phyloP scores from a whole-genome alignment of 106 monocot genomes.

The Gastrodia elata region DNA sequence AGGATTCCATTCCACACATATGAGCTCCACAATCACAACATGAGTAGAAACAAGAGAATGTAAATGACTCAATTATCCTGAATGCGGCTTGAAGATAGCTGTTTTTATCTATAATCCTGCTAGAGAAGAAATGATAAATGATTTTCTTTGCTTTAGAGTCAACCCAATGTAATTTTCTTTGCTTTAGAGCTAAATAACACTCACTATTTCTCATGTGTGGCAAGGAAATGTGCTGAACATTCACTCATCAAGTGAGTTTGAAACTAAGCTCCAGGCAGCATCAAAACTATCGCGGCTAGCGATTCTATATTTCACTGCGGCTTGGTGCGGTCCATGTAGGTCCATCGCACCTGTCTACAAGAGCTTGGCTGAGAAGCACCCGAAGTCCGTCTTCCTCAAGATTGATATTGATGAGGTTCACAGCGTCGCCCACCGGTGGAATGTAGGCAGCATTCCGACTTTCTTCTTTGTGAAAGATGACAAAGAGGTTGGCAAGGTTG shows the following conservation, averaged over 20 bases:
- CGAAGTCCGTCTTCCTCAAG: constrained; percentile 49
- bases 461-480: constrained; percentile 79
- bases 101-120: no score
- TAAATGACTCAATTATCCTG: no score
- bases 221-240: constrained; percentile 53
- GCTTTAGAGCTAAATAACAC: no score
- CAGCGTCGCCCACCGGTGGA: constrained; percentile 52
- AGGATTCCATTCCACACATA: no score
- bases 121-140: no score
- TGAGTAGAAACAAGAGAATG: no score
- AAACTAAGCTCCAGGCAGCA: constrained; percentile 50
- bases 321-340: constrained; percentile 86
- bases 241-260: constrained; percentile 47
- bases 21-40: no score
- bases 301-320: constrained; percentile 89
- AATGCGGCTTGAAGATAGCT: no score
- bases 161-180: no score
- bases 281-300: constrained; percentile 29
- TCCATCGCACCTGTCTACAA: constrained; percentile 52
- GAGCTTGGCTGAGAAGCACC: constrained; percentile 57
- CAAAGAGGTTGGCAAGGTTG: constrained; percentile 64
- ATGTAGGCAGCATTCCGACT: constrained; percentile 62
- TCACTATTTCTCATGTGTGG: not conserved
- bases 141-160: no score
- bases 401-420: constrained; percentile 64